Conservation (phyloP, 1,139 yeast species). For the Wickerhamiella pararugosa region DNA sequence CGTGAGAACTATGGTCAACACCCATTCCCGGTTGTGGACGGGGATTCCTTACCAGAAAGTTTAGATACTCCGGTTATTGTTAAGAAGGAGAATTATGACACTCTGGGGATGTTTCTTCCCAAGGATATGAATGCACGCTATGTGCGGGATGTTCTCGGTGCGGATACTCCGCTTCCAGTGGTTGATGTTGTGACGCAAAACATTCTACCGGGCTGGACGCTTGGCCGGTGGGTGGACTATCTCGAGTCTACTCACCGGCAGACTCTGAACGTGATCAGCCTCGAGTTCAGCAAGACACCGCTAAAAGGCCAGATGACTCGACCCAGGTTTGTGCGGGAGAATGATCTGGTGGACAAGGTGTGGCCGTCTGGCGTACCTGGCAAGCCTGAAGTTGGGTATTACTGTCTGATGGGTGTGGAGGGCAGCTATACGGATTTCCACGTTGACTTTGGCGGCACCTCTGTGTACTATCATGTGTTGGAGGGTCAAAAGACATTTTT, state of each 20-base stretch:
- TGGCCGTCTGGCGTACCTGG: constrained; percentile 33
- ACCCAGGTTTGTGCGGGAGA: constrained; percentile 49
- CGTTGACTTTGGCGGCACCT: constrained; percentile 83
- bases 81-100: constrained; percentile 20
- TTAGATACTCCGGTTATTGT: constrained; percentile 27
- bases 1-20: neutral
- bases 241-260: constrained; percentile 46
- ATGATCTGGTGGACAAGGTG: constrained; percentile 56
- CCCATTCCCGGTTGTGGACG: constrained; percentile 6
- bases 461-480: constrained; percentile 74
- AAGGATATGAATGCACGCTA: constrained; percentile 35
- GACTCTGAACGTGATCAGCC: constrained; percentile 63
- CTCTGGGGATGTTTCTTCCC: constrained; percentile 33
- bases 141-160: constrained; percentile 48
- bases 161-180: constrained; percentile 53
- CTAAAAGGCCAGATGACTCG: constrained; percentile 40
- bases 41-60: constrained; percentile 1
- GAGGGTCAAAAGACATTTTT: constrained; percentile 60
- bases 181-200: constrained; percentile 85
- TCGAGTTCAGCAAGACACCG: constrained; percentile 53
- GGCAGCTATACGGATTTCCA: constrained; percentile 83
- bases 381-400: constrained; percentile 58
- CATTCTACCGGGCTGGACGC: constrained; percentile 42
- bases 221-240: constrained; percentile 64
- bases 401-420: constrained; percentile 72